Evolutionary conservation across 768 basidiomycete genomes (phyloP), one percentile per base, ranked within the genome.

Genomic region (Rhodotorula graminis): DNA sequence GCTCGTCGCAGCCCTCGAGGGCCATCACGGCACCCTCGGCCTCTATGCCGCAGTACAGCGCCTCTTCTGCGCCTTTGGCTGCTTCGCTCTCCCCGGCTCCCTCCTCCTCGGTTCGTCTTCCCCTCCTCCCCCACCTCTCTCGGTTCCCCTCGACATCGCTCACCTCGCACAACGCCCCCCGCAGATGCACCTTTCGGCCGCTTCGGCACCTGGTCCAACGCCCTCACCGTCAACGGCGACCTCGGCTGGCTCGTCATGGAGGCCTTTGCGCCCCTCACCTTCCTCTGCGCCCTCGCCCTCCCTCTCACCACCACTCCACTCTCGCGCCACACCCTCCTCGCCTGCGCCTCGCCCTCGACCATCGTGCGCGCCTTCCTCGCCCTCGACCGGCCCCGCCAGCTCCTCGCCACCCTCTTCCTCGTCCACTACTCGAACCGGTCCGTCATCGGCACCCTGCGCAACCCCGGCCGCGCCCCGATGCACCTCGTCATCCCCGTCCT

Each of bases 391-490:
- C 83, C 86, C 0, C 84, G 86, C 52, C 81, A 82, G 31, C 63
- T 90, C 62, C 83, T 92, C 65, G 83, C 84, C 23, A 73, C 79
- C 14, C 83, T 89, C 64, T 94, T 85, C 81, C 80, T 93, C 61
- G 66, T 84, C 2, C 93, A 96, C 82, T 95, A 97, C 81, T 73
- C 85, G 64, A 93, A 95, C 81, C 90, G 94, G 62, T 87, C 91
- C 10, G 68, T 93, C 62, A 76, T 96, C 46, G 90, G 88, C 3
- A 91, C 92, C 12, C 82, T 95, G 10, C 85, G 91, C 70, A 89
- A 91, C 0, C 90, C 93, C 0, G 78, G 31, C 87, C 87, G 46
- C 86, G 92, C 90, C 0, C 89, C 87, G 69, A 85, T 88, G 19
- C 90, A 94, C 82, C 78, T 92, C 69, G 79, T 82, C 62, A 88